Conservation (phyloP, 768 basidiomycete genomes). For the Candolleomyces eurysporus region DNA sequence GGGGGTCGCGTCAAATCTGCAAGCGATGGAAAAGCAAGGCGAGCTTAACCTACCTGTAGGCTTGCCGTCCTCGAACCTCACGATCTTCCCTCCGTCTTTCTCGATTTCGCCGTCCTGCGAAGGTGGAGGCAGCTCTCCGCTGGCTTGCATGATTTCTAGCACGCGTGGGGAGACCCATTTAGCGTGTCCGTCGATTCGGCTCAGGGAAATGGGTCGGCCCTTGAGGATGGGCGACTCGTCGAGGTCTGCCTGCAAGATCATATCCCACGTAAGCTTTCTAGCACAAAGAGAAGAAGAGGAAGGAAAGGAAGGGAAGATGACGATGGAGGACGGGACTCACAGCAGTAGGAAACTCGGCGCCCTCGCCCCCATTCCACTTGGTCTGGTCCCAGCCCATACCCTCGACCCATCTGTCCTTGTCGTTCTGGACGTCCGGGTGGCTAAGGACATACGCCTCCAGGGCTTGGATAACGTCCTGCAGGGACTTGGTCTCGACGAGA, state of each 20-base stretch:
- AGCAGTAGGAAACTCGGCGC: slow-evolving; percentile 65
- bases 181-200: slow-evolving; percentile 82
- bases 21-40: too few relatives aligned
- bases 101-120: slow-evolving; percentile 40
- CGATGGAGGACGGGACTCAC: slow-evolving; percentile 35
- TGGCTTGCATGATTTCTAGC: slow-evolving; percentile 49
- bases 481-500: slow-evolving; percentile 54
- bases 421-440: slow-evolving; percentile 53
- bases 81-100: slow-evolving; percentile 61
- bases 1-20: neutral
- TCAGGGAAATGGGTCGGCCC: slow-evolving; percentile 69
- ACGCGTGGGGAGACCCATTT: slow-evolving; percentile 81
- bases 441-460: slow-evolving; percentile 58
- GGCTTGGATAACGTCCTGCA: slow-evolving; percentile 60
- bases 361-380: slow-evolving; percentile 46
- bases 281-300: too few relatives aligned
- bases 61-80: slow-evolving; percentile 56
- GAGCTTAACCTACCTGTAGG: slow-evolving; percentile 66
- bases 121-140: slow-evolving; percentile 46
- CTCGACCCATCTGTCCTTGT: slow-evolving; percentile 67
- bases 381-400: slow-evolving; percentile 97
- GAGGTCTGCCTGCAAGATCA: slow-evolving; percentile 58
- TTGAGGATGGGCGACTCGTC: slow-evolving; percentile 64
- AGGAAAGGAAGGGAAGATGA: neutral
- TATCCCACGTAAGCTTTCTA: too few relatives aligned